Percentiles rank a stretch among this genome's conserved stretches.
Conservation (phyloP, 768 basidiomycete genomes). For the Butyriboletus loyo region DNA sequence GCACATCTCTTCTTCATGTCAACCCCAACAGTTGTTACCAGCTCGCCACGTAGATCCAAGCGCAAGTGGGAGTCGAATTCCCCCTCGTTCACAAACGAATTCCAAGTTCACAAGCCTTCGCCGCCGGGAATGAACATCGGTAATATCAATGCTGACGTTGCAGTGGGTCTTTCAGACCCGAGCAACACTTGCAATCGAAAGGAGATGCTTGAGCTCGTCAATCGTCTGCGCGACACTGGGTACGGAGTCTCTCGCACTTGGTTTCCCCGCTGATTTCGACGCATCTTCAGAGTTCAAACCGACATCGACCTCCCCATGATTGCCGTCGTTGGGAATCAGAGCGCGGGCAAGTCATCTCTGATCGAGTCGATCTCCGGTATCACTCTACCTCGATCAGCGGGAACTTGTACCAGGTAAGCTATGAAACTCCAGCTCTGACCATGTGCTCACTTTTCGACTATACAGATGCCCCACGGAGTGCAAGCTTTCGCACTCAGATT, state of each 20-base stretch:
- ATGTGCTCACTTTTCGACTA: neutral
- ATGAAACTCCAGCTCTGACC: neutral
- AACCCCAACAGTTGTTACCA: too few relatives aligned
- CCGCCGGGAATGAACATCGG: neutral
- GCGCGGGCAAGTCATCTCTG: neutral
- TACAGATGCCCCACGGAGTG: neutral
- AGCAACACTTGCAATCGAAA: neutral
- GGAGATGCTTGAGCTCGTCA: neutral
- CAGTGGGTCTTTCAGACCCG: neutral
- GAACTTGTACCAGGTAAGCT: neutral
- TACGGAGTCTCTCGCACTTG: neutral
- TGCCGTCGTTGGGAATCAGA: neutral
- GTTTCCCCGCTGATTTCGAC: neutral
- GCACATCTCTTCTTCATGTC: too few relatives aligned
- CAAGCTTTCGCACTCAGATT: neutral
- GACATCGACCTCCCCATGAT: neutral
- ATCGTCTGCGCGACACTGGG: neutral
- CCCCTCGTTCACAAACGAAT: too few relatives aligned
- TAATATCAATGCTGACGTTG: neutral
- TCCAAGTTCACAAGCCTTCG: too few relatives aligned
- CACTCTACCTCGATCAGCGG: neutral
- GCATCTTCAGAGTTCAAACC: neutral
- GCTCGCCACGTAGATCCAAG: too few relatives aligned
- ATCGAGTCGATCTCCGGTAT: neutral
- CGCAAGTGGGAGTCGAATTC: too few relatives aligned